Conservation (phyloP, 2,329 filamentous ascomycete species). For the Huntiella savannae region DNA sequence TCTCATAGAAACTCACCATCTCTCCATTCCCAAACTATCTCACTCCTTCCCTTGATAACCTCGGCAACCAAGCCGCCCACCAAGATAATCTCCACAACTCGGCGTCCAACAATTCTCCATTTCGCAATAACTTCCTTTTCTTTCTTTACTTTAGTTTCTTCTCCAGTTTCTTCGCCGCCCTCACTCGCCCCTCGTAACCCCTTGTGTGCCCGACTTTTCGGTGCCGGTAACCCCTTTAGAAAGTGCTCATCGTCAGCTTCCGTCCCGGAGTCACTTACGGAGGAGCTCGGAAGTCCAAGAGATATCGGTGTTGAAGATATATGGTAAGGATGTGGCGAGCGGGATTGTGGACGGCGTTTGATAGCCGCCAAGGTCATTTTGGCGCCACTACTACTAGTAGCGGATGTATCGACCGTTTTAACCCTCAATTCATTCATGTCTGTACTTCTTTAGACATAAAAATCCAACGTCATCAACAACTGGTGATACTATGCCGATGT, state of each 20-base stretch:
- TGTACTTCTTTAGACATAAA: background rate
- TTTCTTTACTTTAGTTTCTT: background rate
- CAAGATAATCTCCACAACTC: conserved; percentile 32
- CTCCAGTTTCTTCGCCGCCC: background rate
- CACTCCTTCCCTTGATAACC: conserved; percentile 24
- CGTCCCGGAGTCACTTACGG: conserved; percentile 65
- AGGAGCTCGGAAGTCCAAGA: background rate
- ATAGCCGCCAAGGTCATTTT: background rate
- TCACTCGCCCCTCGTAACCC: conserved; percentile 48
- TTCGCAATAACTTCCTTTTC: background rate
- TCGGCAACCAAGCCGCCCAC: conserved; percentile 29
- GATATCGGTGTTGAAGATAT: conserved; percentile 26
- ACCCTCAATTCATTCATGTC: background rate
- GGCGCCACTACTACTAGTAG: background rate
- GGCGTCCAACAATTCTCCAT: conserved; percentile 30
- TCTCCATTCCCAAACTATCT: background rate
- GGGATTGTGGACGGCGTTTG: conserved; percentile 26
- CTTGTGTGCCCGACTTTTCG: conserved; percentile 54
- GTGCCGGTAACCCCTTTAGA: conserved; percentile 67
- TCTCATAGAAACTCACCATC: background rate
- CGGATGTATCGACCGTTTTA: background rate
- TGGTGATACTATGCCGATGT: background rate
- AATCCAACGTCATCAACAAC: background rate
- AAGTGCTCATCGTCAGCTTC: conserved; percentile 91
- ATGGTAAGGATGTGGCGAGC: conserved; percentile 51